Evolutionary conservation across 2,329 filamentous ascomycete genomes (phyloP).

Genomic region (Ophiostoma sp.): DNA sequence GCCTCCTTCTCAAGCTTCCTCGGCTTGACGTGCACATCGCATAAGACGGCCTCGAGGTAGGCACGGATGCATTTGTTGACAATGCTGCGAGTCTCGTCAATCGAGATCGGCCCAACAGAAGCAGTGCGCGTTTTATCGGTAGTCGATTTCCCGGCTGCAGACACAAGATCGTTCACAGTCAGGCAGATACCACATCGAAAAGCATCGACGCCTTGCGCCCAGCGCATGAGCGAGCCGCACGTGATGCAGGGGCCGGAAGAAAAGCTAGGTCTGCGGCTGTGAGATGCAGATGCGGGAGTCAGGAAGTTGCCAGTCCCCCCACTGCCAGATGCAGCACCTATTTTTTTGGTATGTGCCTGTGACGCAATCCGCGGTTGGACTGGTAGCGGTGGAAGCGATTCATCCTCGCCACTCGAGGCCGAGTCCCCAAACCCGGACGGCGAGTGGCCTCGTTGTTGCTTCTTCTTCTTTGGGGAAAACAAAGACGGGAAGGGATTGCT

Average conservation of each 20-base stretch:
- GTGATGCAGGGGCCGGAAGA: slow-evolving; percentile 75
- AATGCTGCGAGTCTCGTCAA: slow-evolving; percentile 55
- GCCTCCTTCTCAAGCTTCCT: not conserved
- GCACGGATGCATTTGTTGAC: slow-evolving; percentile 38
- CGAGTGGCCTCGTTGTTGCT: slow-evolving; percentile 40
- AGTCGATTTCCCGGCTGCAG: slow-evolving; percentile 29
- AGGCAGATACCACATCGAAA: slow-evolving; percentile 81
- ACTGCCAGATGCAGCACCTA: not conserved
- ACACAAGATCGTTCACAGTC: slow-evolving; percentile 74
- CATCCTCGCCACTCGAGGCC: slow-evolving; percentile 42
- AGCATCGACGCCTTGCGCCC: slow-evolving; percentile 65
- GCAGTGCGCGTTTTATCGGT: not conserved
- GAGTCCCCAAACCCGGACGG: slow-evolving; percentile 34
- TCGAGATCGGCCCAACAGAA: slow-evolving; percentile 42
- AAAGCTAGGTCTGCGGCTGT: slow-evolving; percentile 49
- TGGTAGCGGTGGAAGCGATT: slow-evolving; percentile 29
- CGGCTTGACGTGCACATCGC: slow-evolving; percentile 10
- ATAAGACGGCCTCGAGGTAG: slow-evolving; percentile 32
- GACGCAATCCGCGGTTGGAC: not conserved
- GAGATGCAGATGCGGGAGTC: slow-evolving; percentile 34
- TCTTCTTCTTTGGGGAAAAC: slow-evolving; percentile 59
- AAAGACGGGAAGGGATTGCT: slow-evolving; percentile 75
- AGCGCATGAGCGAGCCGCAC: slow-evolving; percentile 73
- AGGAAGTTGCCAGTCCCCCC: not conserved
- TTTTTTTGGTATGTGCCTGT: not conserved